Conservation (phyloP, 2,329 filamentous ascomycete species). For the Trichoderma koningiopsis region DNA sequence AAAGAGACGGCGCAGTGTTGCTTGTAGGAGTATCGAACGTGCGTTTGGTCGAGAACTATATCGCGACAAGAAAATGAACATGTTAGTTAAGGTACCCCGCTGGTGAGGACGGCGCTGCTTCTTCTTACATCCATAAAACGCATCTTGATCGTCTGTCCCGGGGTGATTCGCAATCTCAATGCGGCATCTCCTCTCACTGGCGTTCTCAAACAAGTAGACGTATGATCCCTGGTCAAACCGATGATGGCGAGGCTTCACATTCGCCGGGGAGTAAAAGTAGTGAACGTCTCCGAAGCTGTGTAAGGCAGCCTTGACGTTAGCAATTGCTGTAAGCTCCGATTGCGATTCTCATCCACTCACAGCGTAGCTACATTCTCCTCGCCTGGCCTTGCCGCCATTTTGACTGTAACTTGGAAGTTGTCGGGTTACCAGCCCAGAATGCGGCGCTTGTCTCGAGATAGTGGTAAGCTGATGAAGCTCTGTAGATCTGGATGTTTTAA, state of each 20-base stretch:
- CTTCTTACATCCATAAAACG: slow-evolving; percentile 71
- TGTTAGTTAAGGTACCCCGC: slow-evolving; percentile 28
- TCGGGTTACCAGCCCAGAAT: not conserved
- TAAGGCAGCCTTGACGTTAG: not conserved
- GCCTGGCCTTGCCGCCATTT: slow-evolving; percentile 50
- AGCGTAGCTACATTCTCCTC: slow-evolving; percentile 56
- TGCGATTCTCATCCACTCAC: slow-evolving; percentile 40
- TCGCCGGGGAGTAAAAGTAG: slow-evolving; percentile 74
- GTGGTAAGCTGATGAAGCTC: slow-evolving; percentile 1
- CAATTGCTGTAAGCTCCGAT: not conserved
- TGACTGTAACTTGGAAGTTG: slow-evolving; percentile 23
- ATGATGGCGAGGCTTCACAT: slow-evolving; percentile 70
- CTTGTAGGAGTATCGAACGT: slow-evolving; percentile 71
- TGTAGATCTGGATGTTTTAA: not conserved
- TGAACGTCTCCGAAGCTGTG: slow-evolving; percentile 75
- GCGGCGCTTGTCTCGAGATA: not conserved
- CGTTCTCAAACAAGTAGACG: slow-evolving; percentile 77
- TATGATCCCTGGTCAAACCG: slow-evolving; percentile 80
- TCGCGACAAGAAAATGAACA: slow-evolving; percentile 1
- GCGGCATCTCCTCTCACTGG: slow-evolving; percentile 65
- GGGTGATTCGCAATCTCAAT: slow-evolving; percentile 76
- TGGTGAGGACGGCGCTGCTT: not conserved
- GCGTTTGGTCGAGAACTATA: slow-evolving; percentile 68
- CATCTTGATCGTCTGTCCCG: slow-evolving; percentile 75
- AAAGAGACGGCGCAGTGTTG: slow-evolving; percentile 72